Percentiles rank a stretch among this genome's conserved stretches.
These are phyloP conservation scores for Dalbergia oliveri DNA, from an alignment of 306 rosid genomes.

Conservation along the genomic window DNA sequence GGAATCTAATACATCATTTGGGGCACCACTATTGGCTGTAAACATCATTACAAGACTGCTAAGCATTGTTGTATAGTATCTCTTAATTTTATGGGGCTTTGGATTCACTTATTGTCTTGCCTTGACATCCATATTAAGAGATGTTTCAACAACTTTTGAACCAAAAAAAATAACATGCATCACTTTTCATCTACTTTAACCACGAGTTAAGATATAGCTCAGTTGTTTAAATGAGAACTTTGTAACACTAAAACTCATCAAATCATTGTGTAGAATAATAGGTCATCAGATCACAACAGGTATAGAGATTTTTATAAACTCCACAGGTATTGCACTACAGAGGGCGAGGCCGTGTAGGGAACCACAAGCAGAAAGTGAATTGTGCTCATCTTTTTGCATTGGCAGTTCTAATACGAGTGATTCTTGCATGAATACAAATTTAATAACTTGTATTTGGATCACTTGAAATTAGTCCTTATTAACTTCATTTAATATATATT, in stretches of 20 bases:
- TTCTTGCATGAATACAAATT: neutral
- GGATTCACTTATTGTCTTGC: constrained; percentile 5
- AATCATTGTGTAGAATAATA: constrained; percentile 40
- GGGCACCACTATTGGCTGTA: constrained; percentile 52
- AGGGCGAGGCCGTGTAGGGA: constrained; percentile 42
- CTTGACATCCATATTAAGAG: neutral
- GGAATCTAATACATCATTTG: constrained; percentile 51
- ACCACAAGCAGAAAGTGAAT: constrained; percentile 59
- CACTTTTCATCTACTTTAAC: neutral
- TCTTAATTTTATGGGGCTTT: neutral
- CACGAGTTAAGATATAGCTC: too few species aligned
- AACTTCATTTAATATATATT: neutral
- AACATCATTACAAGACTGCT: constrained; percentile 58
- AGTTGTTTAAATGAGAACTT: too few species aligned
- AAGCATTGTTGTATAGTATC: constrained; percentile 43
- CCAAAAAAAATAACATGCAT: neutral
- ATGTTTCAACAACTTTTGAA: neutral
- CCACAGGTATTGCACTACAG: too few species aligned
- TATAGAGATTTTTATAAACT: too few species aligned
- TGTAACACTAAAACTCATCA: neutral
- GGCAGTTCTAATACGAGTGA: neutral
- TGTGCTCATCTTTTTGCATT: constrained; percentile 31
- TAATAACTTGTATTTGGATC: neutral
- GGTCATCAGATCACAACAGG: neutral
- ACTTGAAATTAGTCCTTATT: neutral